These are phyloP conservation scores for Hortiboletus flavorubellus DNA, from an alignment of 768 basidiomycete genomes.

Conservation along the genomic window DNA sequence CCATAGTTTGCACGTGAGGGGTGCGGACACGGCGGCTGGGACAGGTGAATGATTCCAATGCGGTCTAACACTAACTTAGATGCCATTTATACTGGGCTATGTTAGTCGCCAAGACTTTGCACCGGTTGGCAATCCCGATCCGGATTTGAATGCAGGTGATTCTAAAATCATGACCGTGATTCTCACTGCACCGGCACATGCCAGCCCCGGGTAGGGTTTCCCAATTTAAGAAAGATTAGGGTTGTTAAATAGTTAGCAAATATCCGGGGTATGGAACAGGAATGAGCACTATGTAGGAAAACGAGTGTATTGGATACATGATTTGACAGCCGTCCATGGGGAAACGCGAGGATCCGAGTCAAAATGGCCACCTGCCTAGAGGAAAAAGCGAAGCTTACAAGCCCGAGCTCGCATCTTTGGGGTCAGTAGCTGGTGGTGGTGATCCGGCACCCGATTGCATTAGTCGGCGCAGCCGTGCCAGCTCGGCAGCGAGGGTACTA, in stretches of 20 bases:
- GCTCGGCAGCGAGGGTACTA: slow-evolving; percentile 59
- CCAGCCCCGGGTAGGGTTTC: not conserved
- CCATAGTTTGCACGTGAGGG: slow-evolving; percentile 14
- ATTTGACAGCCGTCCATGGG: slow-evolving; percentile 28
- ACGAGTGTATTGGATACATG: slow-evolving; percentile 33
- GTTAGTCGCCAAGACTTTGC: not conserved
- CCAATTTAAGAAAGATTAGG: not conserved
- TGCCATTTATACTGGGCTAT: too few species aligned
- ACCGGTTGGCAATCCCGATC: not conserved
- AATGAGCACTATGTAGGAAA: slow-evolving; percentile 19
- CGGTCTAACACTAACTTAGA: too few species aligned
- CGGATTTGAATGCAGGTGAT: not conserved
- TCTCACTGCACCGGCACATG: too few species aligned
- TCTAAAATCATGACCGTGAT: not conserved
- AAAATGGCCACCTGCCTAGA: not conserved
- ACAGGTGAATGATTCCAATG: too few species aligned
- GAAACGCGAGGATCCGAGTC: slow-evolving; percentile 1
- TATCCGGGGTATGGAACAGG: slow-evolving; percentile 28
- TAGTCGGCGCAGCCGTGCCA: slow-evolving; percentile 66
- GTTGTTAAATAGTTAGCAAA: slow-evolving; percentile 16
- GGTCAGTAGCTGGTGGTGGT: slow-evolving; percentile 17
- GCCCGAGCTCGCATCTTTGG: slow-evolving; percentile 7
- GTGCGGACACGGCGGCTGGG: not conserved
- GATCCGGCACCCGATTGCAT: slow-evolving; percentile 56
- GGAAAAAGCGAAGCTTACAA: slow-evolving; percentile 10